phyloP scores from a whole-genome alignment of 768 basidiomycete genomes.

The Rhizopogon roseolus region DNA sequence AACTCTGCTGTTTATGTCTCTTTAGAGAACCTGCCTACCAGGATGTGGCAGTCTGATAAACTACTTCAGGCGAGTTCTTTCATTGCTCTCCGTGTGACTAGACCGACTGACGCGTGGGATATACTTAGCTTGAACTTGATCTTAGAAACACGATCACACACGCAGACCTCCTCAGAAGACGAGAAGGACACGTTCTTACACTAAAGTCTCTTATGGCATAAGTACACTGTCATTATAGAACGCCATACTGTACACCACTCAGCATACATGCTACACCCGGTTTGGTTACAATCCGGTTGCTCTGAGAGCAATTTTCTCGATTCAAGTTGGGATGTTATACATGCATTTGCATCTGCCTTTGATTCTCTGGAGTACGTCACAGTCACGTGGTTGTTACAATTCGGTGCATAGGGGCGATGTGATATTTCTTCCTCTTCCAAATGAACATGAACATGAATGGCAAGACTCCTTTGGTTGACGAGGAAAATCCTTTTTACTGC shows the following conservation, averaged over 20 bases:
- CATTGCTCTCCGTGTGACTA: not conserved
- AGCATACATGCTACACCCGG: not conserved
- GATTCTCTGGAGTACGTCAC: no score
- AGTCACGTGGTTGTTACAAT: not conserved
- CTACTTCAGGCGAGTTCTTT: conserved; percentile 68
- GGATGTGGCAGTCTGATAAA: conserved; percentile 92
- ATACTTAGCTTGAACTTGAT: conserved; percentile 49
- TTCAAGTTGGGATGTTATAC: not conserved
- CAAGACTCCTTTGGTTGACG: conserved; percentile 36
- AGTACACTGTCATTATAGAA: not conserved
- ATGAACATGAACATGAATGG: conserved; percentile 6
- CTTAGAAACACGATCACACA: conserved; percentile 49
- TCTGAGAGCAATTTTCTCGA: not conserved
- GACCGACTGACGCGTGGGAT: not conserved
- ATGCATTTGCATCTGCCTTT: no score
- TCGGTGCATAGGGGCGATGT: not conserved
- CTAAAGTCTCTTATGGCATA: conserved; percentile 38
- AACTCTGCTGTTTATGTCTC: conserved; percentile 88
- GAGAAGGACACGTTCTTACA: conserved; percentile 44
- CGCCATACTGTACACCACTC: not conserved
- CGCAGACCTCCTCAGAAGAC: conserved; percentile 50
- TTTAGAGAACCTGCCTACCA: conserved; percentile 82
- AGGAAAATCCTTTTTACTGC: conserved; percentile 57
- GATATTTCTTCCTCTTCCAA: not conserved
- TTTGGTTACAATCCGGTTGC: not conserved